Evolutionary conservation across 257 asterid species (phyloP).

Genomic region (Ilex asprella): DNA sequence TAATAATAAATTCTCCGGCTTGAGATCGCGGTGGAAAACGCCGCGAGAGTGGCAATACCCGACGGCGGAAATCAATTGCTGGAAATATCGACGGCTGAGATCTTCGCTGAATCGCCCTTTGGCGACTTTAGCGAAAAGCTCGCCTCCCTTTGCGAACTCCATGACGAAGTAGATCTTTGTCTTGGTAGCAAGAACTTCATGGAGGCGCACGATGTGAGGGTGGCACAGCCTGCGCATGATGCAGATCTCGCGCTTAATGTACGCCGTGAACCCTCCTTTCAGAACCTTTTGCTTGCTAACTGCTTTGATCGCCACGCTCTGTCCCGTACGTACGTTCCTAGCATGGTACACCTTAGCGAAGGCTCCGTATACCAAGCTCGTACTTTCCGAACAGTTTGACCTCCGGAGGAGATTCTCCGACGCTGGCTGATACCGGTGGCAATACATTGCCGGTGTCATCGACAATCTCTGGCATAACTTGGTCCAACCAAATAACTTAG

Average conservation of each 20-base stretch:
- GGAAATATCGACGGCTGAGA: constrained; percentile 75
- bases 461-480: neutral
- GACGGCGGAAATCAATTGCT: constrained; percentile 67
- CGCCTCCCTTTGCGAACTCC: constrained; percentile 80
- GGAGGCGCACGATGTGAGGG: constrained; percentile 66
- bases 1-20: constrained; percentile 65
- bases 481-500: no score
- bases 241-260: constrained; percentile 51
- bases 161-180: constrained; percentile 60
- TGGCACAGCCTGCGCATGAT: constrained; percentile 74
- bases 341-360: constrained; percentile 82
- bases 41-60: constrained; percentile 73
- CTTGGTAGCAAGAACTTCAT: constrained; percentile 68
- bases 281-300: constrained; percentile 48
- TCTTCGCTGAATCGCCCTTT: constrained; percentile 64
- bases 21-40: constrained; percentile 76
- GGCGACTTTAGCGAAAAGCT: constrained; percentile 55
- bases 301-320: constrained; percentile 62
- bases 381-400: constrained; percentile 39
- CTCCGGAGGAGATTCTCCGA: neutral
- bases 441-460: constrained; percentile 3
- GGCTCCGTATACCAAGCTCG: constrained; percentile 66
- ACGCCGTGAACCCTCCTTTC: constrained; percentile 37
- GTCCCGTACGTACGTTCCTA: constrained; percentile 36
- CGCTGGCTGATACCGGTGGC: neutral